Evolutionary conservation across 2,329 filamentous ascomycete species (phyloP), one percentile per base, ranked within the genome.

Genomic region (Colletotrichum sp.): DNA sequence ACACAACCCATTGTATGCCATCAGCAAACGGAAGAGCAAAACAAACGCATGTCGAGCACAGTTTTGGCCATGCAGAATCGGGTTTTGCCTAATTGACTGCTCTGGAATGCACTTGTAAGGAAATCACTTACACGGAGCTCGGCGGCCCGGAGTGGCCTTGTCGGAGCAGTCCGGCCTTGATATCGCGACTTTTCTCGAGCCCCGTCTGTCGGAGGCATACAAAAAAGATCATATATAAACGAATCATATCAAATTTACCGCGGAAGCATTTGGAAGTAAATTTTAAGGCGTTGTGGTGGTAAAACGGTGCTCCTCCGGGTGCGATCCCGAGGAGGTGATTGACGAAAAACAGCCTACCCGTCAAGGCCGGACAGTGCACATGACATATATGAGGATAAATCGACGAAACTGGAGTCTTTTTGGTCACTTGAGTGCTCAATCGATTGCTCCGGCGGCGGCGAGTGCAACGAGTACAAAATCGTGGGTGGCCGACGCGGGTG

Each of bases 401-500:
- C 55, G 16, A 24, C 34, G 60, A 71, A 76, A 75, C 5, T 22
- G 44, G 13, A n/a, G 62, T 71, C 15, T 62, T 44, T 44, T 7
- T 6, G 28, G 24, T 8, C 55, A 75, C 70, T 85, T 82, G 73
- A 78, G 82, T 81, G 82, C 83, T 85, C 81, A 68, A 79, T 81
- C 60, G 85, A 86, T 84, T 85, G 86, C 84, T 78, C 85, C 77
- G 72, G 59, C 67, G 71, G 65, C 57, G 84, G 83, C 86, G 92
- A 92, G 85, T 86, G 87, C 81, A 93, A 92, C 81, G 89, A 95
- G 92, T 91, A 91, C 89, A 92, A 92, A 88, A 90, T 94, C 84
- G 87, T 85, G 82, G 84, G 84, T 83, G 80, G 85, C 86, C 83
- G 83, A 80, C 81, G 79, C 81, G 79, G 81, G 81, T 80, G 78